A percentile compares a stretch with the other conserved stretches of the same genome.
These are phyloP conservation scores for Lipomyces orientalis DNA, from an alignment of 805 yeast genomes.

Conservation along the genomic window DNA sequence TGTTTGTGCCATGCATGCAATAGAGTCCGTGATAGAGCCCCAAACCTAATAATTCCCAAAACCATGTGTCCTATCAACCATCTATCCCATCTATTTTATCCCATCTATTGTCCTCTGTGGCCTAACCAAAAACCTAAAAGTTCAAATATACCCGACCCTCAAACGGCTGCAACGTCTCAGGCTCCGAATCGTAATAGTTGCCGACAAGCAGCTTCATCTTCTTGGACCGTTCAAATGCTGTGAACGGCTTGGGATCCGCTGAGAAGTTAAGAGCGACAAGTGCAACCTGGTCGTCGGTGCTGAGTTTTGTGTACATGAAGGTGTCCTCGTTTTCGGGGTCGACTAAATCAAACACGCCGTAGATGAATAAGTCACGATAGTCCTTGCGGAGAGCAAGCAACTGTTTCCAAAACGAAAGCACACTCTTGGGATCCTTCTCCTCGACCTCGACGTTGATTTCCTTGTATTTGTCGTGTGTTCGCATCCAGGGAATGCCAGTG, in stretches of 20 bases:
- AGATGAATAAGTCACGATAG: constrained; percentile 52
- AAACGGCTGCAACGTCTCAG: constrained; percentile 8
- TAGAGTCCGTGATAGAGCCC: too few relatives aligned
- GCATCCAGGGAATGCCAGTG: constrained; percentile 57
- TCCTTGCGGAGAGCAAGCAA: constrained; percentile 54
- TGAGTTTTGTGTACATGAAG: background rate
- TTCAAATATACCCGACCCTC: constrained; percentile 4
- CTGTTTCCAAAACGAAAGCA: constrained; percentile 54
- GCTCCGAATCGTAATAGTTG: background rate
- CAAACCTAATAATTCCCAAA: too few relatives aligned
- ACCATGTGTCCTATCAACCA: too few relatives aligned
- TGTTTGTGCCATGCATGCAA: too few relatives aligned
- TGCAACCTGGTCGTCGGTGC: background rate
- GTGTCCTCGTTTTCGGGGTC: constrained; percentile 44
- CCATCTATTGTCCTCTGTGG: too few relatives aligned
- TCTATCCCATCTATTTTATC: too few relatives aligned
- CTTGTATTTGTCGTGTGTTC: constrained; percentile 55
- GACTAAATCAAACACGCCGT: constrained; percentile 53
- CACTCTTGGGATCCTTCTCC: constrained; percentile 53
- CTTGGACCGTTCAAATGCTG: background rate
- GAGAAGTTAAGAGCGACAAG: background rate
- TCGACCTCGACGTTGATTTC: constrained; percentile 57
- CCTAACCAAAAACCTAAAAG: background rate
- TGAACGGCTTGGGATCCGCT: background rate
- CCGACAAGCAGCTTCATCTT: constrained; percentile 3